Evolutionary conservation across 495 filamentous ascomycete genomes (phyloP), one percentile per base, ranked within the genome.

Genomic region (Penicillium samsonianum): DNA sequence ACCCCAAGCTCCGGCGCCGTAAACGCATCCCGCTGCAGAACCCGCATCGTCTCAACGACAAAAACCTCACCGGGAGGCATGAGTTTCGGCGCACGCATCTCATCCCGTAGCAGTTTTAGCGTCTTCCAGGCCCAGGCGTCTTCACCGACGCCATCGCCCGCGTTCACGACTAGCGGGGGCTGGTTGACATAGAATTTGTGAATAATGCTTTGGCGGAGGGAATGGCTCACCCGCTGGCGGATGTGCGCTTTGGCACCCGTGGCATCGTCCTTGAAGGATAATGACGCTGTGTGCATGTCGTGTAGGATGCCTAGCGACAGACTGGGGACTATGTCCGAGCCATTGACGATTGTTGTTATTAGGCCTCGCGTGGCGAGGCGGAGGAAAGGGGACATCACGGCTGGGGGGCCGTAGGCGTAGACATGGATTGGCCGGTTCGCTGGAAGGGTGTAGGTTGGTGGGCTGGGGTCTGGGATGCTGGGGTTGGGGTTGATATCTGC

Each of bases 31-130:
- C 85, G 69, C 56, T 85, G 74, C 53, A 87, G 58, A 1, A 87
- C 86, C 16, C 71, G 74, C 68, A 81, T 81, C 10, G 79, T 85
- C 70, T 89, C 85, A 17, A 91, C 78, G 4, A 85, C 77, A 71
- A 90, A 92, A 1, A 91, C 85, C 64, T 91, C 88, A 14, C 89
- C 89, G 0, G 89, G 89, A 2, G 89, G 89, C 57, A 90, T 71
- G 8, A 92, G 73, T 63, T 92, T 92, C 12, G 82, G 75, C 22
- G 80, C 82, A 54, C 81, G 74, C 88, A 92, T 90, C 59, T 81
- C 82, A 0, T 84, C 85, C 1, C 89, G 73, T 30, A 92, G 69
- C 0, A 80, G 75, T 60, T 86, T 84, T 1, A 92, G 79, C 8
- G 87, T 84, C 4, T 84, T 82, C 67, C 84, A 88, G 12, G 86